phyloP scores from a whole-genome alignment of 2,329 filamentous ascomycete species.

The Fusarium sp. region DNA sequence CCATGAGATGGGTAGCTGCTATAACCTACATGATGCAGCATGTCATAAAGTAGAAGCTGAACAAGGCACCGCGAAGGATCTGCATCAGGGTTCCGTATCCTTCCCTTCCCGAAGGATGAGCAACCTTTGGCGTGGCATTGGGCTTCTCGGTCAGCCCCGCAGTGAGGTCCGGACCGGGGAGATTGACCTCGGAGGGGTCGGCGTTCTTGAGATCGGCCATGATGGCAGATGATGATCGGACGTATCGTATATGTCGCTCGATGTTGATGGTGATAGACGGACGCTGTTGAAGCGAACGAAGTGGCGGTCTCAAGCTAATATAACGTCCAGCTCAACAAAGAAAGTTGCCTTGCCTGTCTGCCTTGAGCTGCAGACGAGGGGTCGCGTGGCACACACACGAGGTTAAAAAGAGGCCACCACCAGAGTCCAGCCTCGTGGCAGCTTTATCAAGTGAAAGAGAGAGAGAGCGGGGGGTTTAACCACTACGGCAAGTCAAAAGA shows the following conservation, averaged over 20 bases:
- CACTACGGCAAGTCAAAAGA: constrained; percentile 13
- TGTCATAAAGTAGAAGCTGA: constrained; percentile 64
- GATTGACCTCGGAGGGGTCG: constrained; percentile 40
- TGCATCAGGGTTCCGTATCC: constrained; percentile 65
- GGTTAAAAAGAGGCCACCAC: constrained; percentile 7
- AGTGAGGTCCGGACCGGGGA: constrained; percentile 48
- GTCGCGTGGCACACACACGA: constrained; percentile 34
- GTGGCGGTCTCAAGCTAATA: constrained; percentile 20
- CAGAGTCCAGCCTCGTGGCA: constrained; percentile 30
- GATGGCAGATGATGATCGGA: constrained; percentile 6
- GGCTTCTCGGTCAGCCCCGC: constrained; percentile 40
- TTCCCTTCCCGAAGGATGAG: constrained; percentile 67
- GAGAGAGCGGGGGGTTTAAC: neutral
- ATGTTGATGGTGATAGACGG: neutral
- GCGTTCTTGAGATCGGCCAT: constrained; percentile 45
- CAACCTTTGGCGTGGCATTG: constrained; percentile 21
- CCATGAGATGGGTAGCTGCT: neutral
- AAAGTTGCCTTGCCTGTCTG: constrained; percentile 2
- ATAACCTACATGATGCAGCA: constrained; percentile 62
- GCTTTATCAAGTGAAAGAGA: neutral
- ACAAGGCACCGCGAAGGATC: constrained; percentile 63
- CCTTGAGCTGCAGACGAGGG: constrained; percentile 29
- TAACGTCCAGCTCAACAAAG: constrained; percentile 17
- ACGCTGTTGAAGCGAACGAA: neutral
- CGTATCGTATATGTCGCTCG: constrained; percentile 11